These are phyloP conservation scores for Amanita rimosa DNA, from an alignment of 768 basidiomycete genomes.

Conservation along the genomic window DNA sequence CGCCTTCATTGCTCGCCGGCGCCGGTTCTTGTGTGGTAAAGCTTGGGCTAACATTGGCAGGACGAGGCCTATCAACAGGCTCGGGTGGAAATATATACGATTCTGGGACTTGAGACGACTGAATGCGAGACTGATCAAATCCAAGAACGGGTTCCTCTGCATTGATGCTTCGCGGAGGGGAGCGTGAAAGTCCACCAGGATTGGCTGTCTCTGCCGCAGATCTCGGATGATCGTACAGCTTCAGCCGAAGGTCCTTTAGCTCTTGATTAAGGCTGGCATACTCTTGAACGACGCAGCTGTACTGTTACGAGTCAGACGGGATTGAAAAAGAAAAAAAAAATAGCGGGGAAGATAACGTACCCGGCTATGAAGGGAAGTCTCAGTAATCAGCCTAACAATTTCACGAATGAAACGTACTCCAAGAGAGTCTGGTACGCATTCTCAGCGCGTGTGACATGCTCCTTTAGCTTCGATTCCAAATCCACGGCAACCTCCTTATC, in stretches of 20 bases:
- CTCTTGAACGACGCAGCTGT: slow-evolving; percentile 21
- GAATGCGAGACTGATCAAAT: slow-evolving; percentile 22
- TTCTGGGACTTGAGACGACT: slow-evolving; percentile 21
- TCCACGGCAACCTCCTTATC: slow-evolving; percentile 42
- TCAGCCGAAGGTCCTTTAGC: slow-evolving; percentile 13
- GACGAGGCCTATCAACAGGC: slow-evolving; percentile 22
- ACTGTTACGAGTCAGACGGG: slow-evolving; percentile 13
- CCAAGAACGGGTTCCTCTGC: neutral
- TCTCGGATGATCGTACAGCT: neutral
- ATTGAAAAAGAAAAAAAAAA: neutral
- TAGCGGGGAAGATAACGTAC: slow-evolving; percentile 15
- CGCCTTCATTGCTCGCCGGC: slow-evolving; percentile 16
- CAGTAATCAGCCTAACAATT: slow-evolving; percentile 5
- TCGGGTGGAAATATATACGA: slow-evolving; percentile 33
- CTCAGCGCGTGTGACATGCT: slow-evolving; percentile 37
- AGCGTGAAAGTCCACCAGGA: neutral
- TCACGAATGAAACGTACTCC: slow-evolving; percentile 21
- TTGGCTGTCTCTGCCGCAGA: neutral
- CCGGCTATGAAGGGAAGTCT: slow-evolving; percentile 13
- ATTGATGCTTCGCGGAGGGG: neutral
- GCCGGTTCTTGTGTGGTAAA: slow-evolving; percentile 26
- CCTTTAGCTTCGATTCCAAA: slow-evolving; percentile 41
- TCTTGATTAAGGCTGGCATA: slow-evolving; percentile 20
- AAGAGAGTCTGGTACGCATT: slow-evolving; percentile 28
- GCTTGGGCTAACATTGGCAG: slow-evolving; percentile 17